A percentile compares a stretch with the other conserved stretches of the same genome.
Conservation (phyloP, 805 yeast species). For the Zygoascus ofunaensis region DNA sequence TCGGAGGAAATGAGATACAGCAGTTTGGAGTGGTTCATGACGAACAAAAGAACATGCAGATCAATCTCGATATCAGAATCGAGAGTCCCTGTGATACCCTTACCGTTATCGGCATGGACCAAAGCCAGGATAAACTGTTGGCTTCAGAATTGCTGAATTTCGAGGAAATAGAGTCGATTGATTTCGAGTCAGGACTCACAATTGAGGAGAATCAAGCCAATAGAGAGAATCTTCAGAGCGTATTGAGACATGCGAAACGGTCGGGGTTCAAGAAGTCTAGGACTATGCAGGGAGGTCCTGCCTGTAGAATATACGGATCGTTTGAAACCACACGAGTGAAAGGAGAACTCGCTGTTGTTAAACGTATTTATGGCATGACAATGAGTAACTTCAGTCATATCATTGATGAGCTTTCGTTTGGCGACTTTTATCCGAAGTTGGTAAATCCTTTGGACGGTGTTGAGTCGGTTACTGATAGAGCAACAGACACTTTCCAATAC, state of each 20-base stretch:
- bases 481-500: conserved; percentile 48
- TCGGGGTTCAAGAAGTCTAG: conserved; percentile 8
- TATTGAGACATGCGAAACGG: conserved; percentile 16
- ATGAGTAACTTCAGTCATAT: conserved; percentile 73
- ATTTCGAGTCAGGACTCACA: conserved; percentile 1
- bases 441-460: conserved; percentile 83
- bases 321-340: conserved; percentile 70
- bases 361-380: conserved; percentile 35
- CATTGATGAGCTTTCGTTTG: conserved; percentile 81
- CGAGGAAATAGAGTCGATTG: conserved; percentile 38
- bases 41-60: conserved; percentile 47
- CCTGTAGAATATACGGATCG: conserved; percentile 23
- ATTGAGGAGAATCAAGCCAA: not conserved
- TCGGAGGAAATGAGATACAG: conserved; percentile 74
- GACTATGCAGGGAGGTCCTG: conserved; percentile 8
- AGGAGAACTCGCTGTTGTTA: conserved; percentile 79
- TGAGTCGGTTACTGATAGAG: conserved; percentile 44
- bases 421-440: conserved; percentile 78
- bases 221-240: conserved; percentile 14
- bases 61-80: conserved; percentile 73
- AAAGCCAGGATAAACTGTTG: conserved; percentile 64
- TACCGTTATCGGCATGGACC: conserved; percentile 68
- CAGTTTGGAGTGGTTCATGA: conserved; percentile 65
- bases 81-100: conserved; percentile 75
- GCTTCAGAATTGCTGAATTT: conserved; percentile 69